These are phyloP conservation scores for Pelargonium australe DNA, from an alignment of 441 rosid species.

Conservation along the genomic window DNA sequence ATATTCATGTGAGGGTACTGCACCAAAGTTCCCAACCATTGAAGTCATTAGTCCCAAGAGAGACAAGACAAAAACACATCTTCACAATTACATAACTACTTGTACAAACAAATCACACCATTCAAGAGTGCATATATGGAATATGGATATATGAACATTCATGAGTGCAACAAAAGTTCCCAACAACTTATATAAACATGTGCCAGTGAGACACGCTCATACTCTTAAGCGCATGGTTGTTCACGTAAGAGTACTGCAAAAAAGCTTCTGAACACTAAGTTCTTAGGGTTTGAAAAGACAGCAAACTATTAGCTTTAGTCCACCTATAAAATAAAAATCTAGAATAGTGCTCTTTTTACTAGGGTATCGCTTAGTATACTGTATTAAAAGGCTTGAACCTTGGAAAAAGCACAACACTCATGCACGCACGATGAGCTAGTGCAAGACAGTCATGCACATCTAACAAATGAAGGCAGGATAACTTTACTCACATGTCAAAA, in stretches of 20 bases:
- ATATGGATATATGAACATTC: neutral
- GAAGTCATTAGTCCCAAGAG: constrained; percentile 1
- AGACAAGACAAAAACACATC: neutral
- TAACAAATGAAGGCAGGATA: neutral
- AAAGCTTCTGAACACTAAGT: neutral
- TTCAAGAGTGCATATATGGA: neutral
- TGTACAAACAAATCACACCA: neutral
- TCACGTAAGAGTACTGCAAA: neutral
- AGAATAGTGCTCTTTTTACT: too few species aligned
- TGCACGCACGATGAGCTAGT: too few species aligned
- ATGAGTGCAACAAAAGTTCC: constrained; percentile 6
- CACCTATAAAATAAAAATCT: too few species aligned
- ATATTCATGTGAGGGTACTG: constrained; percentile 78
- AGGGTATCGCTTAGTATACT: too few species aligned
- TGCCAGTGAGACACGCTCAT: neutral
- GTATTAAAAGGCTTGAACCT: too few species aligned
- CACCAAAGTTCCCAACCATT: constrained; percentile 27
- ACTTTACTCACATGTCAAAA: neutral
- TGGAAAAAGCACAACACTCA: too few species aligned
- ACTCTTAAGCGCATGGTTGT: neutral
- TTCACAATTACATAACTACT: neutral
- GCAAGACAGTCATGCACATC: neutral
- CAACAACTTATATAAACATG: neutral
- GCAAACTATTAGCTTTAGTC: neutral
- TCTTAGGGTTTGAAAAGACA: neutral